A percentile compares a stretch with the other conserved stretches of the same genome.
phyloP scores from a whole-genome alignment of 2,329 filamentous ascomycete species.

The Spiromastix sp. region DNA sequence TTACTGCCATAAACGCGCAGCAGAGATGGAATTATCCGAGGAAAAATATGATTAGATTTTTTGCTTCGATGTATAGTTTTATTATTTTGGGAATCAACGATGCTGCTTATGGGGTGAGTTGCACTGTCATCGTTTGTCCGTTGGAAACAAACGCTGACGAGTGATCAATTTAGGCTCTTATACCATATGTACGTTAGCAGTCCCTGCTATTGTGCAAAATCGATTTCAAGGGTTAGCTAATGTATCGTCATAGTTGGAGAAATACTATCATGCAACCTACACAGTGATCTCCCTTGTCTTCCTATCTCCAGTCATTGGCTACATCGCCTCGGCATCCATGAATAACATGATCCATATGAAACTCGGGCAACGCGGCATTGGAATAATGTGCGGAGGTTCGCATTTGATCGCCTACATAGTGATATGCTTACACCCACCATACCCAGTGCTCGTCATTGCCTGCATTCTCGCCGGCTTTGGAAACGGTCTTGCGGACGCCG shows the following conservation, averaged over 20 bases:
- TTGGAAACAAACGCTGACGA: background rate
- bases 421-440: constrained; percentile 58
- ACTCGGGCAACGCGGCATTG: constrained; percentile 60
- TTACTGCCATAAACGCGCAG: constrained; percentile 30
- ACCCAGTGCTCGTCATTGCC: constrained; percentile 53
- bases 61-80: constrained; percentile 48
- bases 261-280: constrained; percentile 35
- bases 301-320: constrained; percentile 37
- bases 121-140: constrained; percentile 5
- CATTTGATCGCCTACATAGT: constrained; percentile 57
- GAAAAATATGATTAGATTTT: constrained; percentile 48
- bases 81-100: constrained; percentile 48
- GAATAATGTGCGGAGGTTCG: constrained; percentile 50
- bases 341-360: constrained; percentile 34
- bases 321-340: constrained; percentile 33
- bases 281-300: constrained; percentile 38
- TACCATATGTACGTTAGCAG: constrained; percentile 35
- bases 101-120: constrained; percentile 44
- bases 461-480: constrained; percentile 59
- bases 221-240: background rate
- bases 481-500: constrained; percentile 50
- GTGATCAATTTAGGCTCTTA: constrained; percentile 27
- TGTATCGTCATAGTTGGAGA: constrained; percentile 29
- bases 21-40: constrained; percentile 56
- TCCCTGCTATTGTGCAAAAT: too few relatives aligned